Evolutionary conservation across 2,329 filamentous ascomycete genomes (phyloP), one percentile per base, ranked within the genome.

Genomic region (Elsinoe batatas): DNA sequence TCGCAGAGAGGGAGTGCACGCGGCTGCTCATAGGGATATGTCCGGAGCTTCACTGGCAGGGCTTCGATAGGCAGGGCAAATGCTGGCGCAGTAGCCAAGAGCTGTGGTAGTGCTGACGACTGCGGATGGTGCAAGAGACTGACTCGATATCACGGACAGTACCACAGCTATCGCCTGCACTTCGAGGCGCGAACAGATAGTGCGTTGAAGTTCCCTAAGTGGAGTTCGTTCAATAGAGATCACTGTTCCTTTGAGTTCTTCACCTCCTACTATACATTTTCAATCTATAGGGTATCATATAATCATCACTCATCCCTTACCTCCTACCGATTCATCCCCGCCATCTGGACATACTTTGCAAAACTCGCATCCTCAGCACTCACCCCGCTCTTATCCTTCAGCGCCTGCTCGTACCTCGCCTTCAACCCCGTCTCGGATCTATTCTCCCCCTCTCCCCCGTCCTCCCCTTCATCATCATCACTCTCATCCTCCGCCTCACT

Each of bases 401-500:
- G 74, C 0, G 90, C 88, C 42, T 87, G 79, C 66, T 87, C 79
- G 67, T 96, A 97, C 60, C 89, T 77, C 50, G 81, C 75, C 65
- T 87, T 82, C 46, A 95, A 75, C 1, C 87, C 83, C 10, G 15
- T 20, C 32, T 72, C 66, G 11, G 64, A 78, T 42, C 81, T 79
- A 1, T 77, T 78, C 36, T 78, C 78, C 7, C 79, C 77, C 26
- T 8, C 26, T 22, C 81, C 78, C 40, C 79, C 76, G 20, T 83
- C 79, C 15, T 80, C 80, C 18, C 79, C 80, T 17, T 76, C 73
- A 46, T 74, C 72, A 53, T 71, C 54, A 26, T 60, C 58, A 40
- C 81, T 78, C 61, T 77, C 74, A 3, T 69, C 68, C 56, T 77
- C 75, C 58, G 74, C 77, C 54, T 78, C 71, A 2, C 75, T 77